phyloP scores from a whole-genome alignment of 192 early-diverging fungal species.

The Entophlyctis luteolus region DNA sequence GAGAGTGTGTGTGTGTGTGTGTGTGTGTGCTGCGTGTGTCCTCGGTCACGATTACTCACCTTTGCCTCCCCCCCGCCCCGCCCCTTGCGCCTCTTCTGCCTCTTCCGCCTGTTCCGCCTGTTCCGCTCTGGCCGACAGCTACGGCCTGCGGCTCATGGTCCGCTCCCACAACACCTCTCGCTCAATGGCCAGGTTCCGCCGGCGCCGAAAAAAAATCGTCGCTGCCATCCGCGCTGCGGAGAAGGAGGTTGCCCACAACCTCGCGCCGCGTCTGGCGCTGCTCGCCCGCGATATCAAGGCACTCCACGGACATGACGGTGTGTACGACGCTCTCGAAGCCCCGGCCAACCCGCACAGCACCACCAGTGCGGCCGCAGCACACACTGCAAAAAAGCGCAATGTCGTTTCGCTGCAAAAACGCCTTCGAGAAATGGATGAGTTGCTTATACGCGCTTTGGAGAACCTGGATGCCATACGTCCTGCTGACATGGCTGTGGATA shows the following conservation, averaged over 20 bases:
- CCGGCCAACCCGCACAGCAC: background rate
- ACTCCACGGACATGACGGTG: background rate
- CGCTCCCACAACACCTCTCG: constrained; percentile 35
- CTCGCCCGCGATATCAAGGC: background rate
- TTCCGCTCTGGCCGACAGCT: too few relatives aligned
- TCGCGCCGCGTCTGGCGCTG: background rate
- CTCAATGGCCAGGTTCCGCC: constrained; percentile 16
- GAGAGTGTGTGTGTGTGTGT: too few relatives aligned
- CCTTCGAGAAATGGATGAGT: constrained; percentile 33
- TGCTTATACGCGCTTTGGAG: constrained; percentile 31
- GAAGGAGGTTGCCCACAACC: background rate
- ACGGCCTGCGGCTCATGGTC: constrained; percentile 33
- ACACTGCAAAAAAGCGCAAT: too few relatives aligned
- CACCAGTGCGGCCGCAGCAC: background rate
- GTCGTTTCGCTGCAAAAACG: background rate
- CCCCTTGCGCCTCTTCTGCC: too few relatives aligned
- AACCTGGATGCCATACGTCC: constrained; percentile 32
- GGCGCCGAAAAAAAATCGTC: constrained; percentile 4
- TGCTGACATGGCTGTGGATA: constrained; percentile 4
- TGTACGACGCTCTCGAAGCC: background rate
- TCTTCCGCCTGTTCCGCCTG: too few relatives aligned
- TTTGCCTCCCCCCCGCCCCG: too few relatives aligned
- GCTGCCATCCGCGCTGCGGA: constrained; percentile 7
- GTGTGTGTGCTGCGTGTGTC: too few relatives aligned
- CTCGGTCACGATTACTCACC: too few relatives aligned